Conservation (phyloP, 2,329 filamentous ascomycete genomes). For the Fusarium continuum region DNA sequence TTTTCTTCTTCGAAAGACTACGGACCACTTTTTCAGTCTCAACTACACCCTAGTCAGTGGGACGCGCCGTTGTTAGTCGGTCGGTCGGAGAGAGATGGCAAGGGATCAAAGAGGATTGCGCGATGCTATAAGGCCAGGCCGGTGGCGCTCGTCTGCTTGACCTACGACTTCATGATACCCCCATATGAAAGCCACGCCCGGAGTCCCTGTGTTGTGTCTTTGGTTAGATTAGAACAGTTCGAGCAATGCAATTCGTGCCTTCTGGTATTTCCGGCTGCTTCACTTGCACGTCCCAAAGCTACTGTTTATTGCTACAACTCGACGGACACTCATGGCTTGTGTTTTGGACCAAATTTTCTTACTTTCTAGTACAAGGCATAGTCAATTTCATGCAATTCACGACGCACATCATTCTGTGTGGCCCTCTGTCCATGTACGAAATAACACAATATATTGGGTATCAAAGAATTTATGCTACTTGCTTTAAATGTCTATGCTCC, state of each 20-base stretch:
- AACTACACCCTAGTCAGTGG: constrained; percentile 4
- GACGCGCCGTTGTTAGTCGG: constrained; percentile 12
- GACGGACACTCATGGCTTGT: not conserved
- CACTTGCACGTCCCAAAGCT: not conserved
- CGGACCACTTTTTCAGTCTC: constrained; percentile 11
- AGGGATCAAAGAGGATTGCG: constrained; percentile 36
- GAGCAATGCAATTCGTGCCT: constrained; percentile 35
- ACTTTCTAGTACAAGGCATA: not conserved
- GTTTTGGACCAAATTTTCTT: not conserved
- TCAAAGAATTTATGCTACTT: constrained; percentile 4
- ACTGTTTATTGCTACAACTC: not conserved
- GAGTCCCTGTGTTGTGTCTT: constrained; percentile 39
- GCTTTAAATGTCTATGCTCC: constrained; percentile 21
- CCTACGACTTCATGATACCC: constrained; percentile 44
- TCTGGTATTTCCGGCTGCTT: not conserved
- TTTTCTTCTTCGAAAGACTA: constrained; percentile 22
- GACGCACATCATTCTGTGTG: not conserved
- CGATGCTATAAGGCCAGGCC: constrained; percentile 39
- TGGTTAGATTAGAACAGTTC: constrained; percentile 35
- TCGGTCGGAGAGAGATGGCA: constrained; percentile 33
- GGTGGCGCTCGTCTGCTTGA: constrained; percentile 30
- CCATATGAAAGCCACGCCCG: constrained; percentile 41
- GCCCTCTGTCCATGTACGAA: constrained; percentile 23
- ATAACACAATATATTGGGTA: constrained; percentile 26
- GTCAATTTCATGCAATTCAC: not conserved